Base-by-base conservation (phyloP, 495 filamentous ascomycete species). In the Xylaria palmicola region DNA sequence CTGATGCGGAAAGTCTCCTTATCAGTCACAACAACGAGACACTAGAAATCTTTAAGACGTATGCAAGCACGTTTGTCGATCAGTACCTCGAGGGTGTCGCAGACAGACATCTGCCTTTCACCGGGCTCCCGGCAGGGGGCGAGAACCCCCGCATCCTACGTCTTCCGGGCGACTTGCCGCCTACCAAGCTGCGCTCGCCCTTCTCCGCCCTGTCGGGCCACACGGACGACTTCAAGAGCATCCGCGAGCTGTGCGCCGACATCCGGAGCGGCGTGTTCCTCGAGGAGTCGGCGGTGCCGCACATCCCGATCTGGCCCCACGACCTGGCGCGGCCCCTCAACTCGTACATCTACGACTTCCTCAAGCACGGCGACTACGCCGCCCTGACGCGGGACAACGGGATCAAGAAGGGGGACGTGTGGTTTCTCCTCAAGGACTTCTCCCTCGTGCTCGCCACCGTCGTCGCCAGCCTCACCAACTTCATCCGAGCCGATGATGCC, bases 321-420 rank as follows among this genome's bases (percentile, higher is more conserved):
- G 79, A 85, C 54, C 68, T 70, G 24, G 71, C 15, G 47, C 70
- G n/a, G 74, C 82, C 17, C 63, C 67, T 87, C 47, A 92, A 92
- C 64, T 87, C 87, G 0, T 91, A 90, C 62, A 73, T 92, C 8
- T 83, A 85, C 51, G 88, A 92, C 64, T 93, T 91, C 71, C 90
- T 81, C 81, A 85, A 82, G 68, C 83, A 92, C 62, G 90, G 89
- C 5, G 81, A 86, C 64, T 52, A 82, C 8, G 59, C 71, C 5
- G 75, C 82, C 0, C 74, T 93, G 7, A 77, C 80, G 15, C 72
- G 40, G 4, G 85, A 81, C 4, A 91, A 92, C 62, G 68, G 75
- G 3, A 81, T 93, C 50, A 79, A 79, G n/a, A 65, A 68, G 12
- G 79, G 81, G 0, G 90, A 91, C 34, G 74, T 88, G 12, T 91